Evolutionary conservation across 192 early-diverging fungal species (phyloP), one percentile per base, ranked within the genome.

Genomic region (Mycoemilia scoparia): DNA sequence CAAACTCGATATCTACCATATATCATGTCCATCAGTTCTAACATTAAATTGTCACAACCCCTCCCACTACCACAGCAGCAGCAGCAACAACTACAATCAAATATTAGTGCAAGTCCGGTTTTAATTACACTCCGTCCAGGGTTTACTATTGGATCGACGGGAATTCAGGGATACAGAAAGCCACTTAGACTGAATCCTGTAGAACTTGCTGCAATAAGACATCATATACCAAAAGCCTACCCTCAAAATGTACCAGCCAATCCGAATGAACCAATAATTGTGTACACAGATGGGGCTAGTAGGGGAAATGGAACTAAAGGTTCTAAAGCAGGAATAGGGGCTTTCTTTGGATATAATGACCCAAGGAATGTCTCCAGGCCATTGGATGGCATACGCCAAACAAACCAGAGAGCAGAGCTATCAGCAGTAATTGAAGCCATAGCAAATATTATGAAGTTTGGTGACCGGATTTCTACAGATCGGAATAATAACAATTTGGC

Each of bases 251-350:
- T 20, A 28, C 9, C 9, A 12, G 9, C 27, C 27, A 28, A 10
- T 14, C 31, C 37, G 0, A 27, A 26, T 5, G 41, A 46, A 15
- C 11, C 23, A 1, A 50, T 66, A 1, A 49, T 64, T 0, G 63
- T 82, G 7, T 87, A 84, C 54, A 90, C 85, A 0, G 87, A 95
- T 38, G 89, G 89, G 21, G 70, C 74, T 27, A 69, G 81, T 40
- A 34, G 57, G 10, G 44, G 52, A 5, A 96, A 96, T 61, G 88
- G 88, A 10, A 40, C 30, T 13, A 1, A 12, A 6, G 37, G 43
- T 3, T 84, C 81, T 3, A 41, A 50, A 4, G 91, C 82, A 19
- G 91, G 91, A 12, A 46, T 83, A 13, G 91, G 91, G 5, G 82
- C 90, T 14, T 90, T 68, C 41, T 96, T 75, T 48, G 82, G 79